phyloP scores from a whole-genome alignment of 2,329 filamentous ascomycete genomes.

The Fusarium cicatricum region DNA sequence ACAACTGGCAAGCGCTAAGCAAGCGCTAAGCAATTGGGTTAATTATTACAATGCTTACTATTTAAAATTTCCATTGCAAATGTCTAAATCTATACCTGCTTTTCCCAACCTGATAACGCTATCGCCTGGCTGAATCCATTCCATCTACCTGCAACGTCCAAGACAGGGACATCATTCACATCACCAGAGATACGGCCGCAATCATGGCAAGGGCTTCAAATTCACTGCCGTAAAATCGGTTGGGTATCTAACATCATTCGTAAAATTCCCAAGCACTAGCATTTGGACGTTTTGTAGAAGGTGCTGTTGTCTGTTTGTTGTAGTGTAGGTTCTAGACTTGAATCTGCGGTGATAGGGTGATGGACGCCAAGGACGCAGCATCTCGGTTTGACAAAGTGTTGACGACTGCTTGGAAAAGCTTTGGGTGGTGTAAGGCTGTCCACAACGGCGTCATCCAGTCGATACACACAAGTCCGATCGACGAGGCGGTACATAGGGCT shows the following conservation, averaged over 20 bases:
- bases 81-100: conserved; percentile 32
- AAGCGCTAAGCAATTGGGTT: neutral
- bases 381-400: neutral
- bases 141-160: neutral
- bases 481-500: neutral
- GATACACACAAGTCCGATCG: neutral
- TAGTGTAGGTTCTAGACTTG: conserved; percentile 14
- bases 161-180: conserved; percentile 4
- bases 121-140: neutral
- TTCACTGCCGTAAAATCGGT: conserved; percentile 22
- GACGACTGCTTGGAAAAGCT: neutral
- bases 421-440: neutral
- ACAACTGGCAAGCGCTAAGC: no score
- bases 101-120: conserved; percentile 6
- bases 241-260: conserved; percentile 39
- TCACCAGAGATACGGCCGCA: neutral
- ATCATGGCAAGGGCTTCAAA: conserved; percentile 3
- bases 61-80: conserved; percentile 31
- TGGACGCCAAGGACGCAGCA: neutral
- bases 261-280: conserved; percentile 34
- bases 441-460: neutral
- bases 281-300: conserved; percentile 26
- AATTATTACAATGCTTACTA: conserved; percentile 6
- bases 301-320: conserved; percentile 28
- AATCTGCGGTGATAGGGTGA: conserved; percentile 6